Base-by-base conservation (phyloP, 2,329 filamentous ascomycete genomes). In the Ascochyta viciae-villosae region DNA sequence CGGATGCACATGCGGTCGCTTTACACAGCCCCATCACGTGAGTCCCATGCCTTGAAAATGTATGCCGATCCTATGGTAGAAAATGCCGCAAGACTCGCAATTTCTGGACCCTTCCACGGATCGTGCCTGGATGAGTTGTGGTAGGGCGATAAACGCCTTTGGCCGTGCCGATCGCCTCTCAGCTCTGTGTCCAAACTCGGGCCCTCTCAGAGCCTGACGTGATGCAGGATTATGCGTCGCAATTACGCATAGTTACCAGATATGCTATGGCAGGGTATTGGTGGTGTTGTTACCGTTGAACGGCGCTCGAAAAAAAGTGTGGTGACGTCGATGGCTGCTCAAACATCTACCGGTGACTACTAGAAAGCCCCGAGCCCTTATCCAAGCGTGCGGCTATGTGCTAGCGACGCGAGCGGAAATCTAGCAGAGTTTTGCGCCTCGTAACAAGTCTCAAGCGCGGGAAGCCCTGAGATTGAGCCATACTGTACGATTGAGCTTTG, bases 1-100 rank as follows among this genome's bases (percentile, higher is more conserved):
- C 46, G 49, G 44, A 51, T 51, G 58, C 50, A 47, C 37, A 53
- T 52, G 50, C 40, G 50, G 55, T 45, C 49, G 47, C 43, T 52
- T 33, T 57, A 57, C 54, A 57, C 54, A 57, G 54, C 54, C 54
- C 54, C 54, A n/a, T 58, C 55, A 58, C 55, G 55, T 58, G 55
- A 47, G 26, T 24, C 22, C 35, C 26, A 35, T 54, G 33, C 54
- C 57, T 39, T 56, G 57, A 39, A 57, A 50, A 56, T 48, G 44
- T 38, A 24, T 53, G 50, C 48, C 57, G 58, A 61, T 63, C 58
- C 39, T 39, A 37, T 27, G 26, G 22, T 22, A 26, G 40, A 55
- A 58, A 58, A 58, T 58, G 37, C 56, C 56, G 35, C 50, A 54
- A 47, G 42, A 51, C 41, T 47, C 35, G 46, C 45, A 44, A 55